Base-by-base conservation (phyloP, 805 yeast genomes). In the Nakazawaea molendinolei region DNA sequence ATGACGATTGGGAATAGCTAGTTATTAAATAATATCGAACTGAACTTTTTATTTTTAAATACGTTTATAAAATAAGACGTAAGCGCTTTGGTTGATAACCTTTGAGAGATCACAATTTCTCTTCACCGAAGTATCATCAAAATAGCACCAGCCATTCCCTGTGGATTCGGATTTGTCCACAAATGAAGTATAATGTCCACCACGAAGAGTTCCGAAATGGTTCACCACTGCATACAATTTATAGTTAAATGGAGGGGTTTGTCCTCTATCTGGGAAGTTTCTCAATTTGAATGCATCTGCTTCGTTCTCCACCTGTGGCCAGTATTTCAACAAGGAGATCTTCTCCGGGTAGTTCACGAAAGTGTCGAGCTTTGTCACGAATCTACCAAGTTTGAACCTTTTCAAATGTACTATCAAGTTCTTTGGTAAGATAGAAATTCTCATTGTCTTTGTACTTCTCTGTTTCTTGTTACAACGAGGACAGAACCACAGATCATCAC, bases 101-200 rank as follows among this genome's bases (percentile, higher is more conserved):
- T 71, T 71, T 24, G 55, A 61, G 8, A 60, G 53, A 14, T 67
- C 61, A 39, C 75, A 71, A 28, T 71, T 66, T 36, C 63, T 69
- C 19, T 72, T 63, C n/a, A 81, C 79, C 38, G 68, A 71, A 0
- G 84, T 70, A 55, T 87, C 96, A 55, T 87, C 95, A 55, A 79
- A 87, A 42, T 77, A 74, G 48, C 84, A 76, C 95, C 95, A 87
- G 1, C 78, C 81, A 38, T 63, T 61, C 8, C 16, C 15, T 3
- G 22, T 22, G 5, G 32, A 5, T 8, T 13, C 14, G 18, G 76
- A 77, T 49, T 85, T 85, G 51, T 76, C 62, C 4, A 85, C 90
- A 51, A 67, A 84, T 1, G 95, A 63, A 0, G 96, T 89, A 56
- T 89, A 89, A 56, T 89, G 97, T 0, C 97, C 97, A 7, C 89